Base-by-base conservation (phyloP, 495 filamentous ascomycete genomes). In the Xylaria telfairii region DNA sequence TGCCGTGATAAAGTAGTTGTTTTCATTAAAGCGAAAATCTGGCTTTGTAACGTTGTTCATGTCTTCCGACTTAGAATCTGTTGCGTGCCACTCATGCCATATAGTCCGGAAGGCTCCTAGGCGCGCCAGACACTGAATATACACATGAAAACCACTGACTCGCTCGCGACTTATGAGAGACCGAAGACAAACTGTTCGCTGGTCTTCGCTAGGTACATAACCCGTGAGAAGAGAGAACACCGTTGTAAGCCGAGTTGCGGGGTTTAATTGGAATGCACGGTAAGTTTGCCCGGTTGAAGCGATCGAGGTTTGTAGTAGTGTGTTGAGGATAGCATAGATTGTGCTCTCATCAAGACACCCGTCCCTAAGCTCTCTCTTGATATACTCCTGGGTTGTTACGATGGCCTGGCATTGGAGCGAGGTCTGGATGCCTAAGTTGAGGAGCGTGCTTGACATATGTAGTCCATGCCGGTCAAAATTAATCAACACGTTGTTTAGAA, bases 41-140 rank as follows among this genome's bases (percentile, higher is more conserved):
- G 32, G 8, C 30, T 47, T 19, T 34, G 24, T 41, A 26, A 3
- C 10, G n/a, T 9, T 4, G 2, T 13, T 13, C 3, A 28, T n/a
- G 39, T 8, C 34, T 42, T 34, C 49, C 13, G 59, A 28, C 1
- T 7, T 10, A 26, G 10, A 49, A 62, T 63, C 32, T 41, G 21
- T 62, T 42, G n/a, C 47, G 17, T 67, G 72, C 71, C 72, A 71
- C n/a, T 76, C 39, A 53, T 76, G 51, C 74, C 75, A 75, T 67
- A 79, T 56, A 2, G 76, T 74, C 42, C 74, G 73, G 37, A 75
- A 72, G 1, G 76, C 76, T 26, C 78, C 74, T 3, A 80, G 65
- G 30, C 71, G 72, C 19, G 72, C 74, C 19, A 80, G 72, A 34
- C 68, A 71, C 21, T 59, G 12, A 26, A 78, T 15, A 24, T 80